Percentiles rank a stretch among this genome's conserved stretches.
Conservation (phyloP, 177 flowering plant genomes). For the Tripterygium wilfordii region DNA sequence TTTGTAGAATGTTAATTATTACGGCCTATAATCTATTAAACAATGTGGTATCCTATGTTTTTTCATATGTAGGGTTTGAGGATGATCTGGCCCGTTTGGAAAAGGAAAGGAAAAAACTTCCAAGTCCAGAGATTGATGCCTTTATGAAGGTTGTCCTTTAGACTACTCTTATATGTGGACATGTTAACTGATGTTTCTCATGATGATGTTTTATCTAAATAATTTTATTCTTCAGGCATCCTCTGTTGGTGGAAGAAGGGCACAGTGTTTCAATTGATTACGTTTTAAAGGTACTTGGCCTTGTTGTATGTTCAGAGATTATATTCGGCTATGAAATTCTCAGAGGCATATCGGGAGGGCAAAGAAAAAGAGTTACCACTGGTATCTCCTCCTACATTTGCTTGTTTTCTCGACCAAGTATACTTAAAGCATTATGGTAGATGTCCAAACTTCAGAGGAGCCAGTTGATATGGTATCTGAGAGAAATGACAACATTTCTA, state of each 20-base stretch:
- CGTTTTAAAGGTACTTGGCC: constrained; percentile 58
- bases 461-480: too few relatives aligned
- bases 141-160: constrained; percentile 70
- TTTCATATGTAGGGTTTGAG: constrained; percentile 34
- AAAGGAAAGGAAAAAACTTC: constrained; percentile 63
- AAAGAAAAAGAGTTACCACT: constrained; percentile 42
- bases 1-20: too few relatives aligned
- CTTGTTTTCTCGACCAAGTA: too few relatives aligned
- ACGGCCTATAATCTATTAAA: too few relatives aligned
- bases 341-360: constrained; percentile 59
- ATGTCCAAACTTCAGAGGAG: too few relatives aligned
- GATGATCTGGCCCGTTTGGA: constrained; percentile 58
- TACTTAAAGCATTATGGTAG: too few relatives aligned
- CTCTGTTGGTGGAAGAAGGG: constrained; percentile 53
- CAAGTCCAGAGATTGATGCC: constrained; percentile 83
- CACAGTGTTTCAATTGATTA: constrained; percentile 77
- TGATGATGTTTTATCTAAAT: not conserved
- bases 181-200: not conserved
- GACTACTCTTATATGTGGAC: not conserved
- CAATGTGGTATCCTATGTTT: not conserved
- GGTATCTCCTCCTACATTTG: constrained; percentile 22
- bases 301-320: constrained; percentile 51
- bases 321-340: constrained; percentile 45
- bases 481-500: too few relatives aligned
- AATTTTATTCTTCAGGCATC: constrained; percentile 47